Base-by-base conservation (phyloP, 2,329 filamentous ascomycete genomes). In the Cryphonectria japonica region DNA sequence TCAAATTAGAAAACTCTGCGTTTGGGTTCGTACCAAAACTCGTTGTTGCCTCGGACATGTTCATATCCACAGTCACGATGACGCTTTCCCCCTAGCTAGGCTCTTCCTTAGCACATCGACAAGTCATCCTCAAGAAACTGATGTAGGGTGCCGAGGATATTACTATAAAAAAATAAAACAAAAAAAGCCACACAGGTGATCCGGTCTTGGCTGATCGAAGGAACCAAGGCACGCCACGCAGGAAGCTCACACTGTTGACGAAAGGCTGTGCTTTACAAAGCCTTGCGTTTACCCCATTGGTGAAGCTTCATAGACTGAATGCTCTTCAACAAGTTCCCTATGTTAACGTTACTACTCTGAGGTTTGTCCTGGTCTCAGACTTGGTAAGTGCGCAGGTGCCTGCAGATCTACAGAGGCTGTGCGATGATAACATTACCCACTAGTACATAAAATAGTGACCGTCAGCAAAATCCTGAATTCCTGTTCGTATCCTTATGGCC, bases 371-470 rank as follows among this genome's bases (percentile, higher is more conserved):
- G 32, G 54, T 22, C 13, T 59, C 29, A 14, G 14, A 13, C 5
- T 32, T n/a, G 14, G 0, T 34, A 11, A 59, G 26, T 59, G 14
- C 29, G 6, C 16, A 32, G 29, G 26, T 34, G 6, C 29, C 14
- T 59, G 14, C 11, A 59, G 54, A 59, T 19, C 54, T 34, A 19
- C 54, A 34, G 54, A 59, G 54, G 54, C 54, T 59, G 54, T 59
- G 54, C 16, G 29, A 59, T 16, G 19, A 29, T 29, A 13, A 50
- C 22, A 7, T 50, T 11, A 11, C 22, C 9, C 46, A 50, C 22
- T 57, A 59, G 54, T 59, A 26, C 54, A 16, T 11, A 26, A 29
- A 13, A 26, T n/a, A 54, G 9, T n/a, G 8, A 54, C 2, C 19
- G 54, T 32, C 26, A 32, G 54, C 34, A 34, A 19, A 32, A 19